These are phyloP conservation scores for Pyropia yezoensis DNA, from an alignment of 23 red algal species.

Conservation along the genomic window DNA sequence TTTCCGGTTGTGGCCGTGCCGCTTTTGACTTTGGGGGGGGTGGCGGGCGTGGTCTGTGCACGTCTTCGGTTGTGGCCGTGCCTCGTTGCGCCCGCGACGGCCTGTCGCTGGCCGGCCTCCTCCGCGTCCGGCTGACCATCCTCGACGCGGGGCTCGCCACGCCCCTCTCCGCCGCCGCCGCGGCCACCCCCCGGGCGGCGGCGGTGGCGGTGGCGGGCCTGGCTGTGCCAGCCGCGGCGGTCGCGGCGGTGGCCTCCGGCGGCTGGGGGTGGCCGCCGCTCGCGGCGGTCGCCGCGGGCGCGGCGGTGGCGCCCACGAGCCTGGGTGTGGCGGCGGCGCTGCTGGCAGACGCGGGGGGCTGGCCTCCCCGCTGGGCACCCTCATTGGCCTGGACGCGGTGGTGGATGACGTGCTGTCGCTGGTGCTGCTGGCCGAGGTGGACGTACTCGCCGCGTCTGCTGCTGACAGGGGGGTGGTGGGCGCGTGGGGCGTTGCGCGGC, in stretches of 20 bases:
- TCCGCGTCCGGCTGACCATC: conserved; percentile 24
- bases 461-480: background rate
- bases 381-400: conserved; percentile 42
- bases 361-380: conserved; percentile 25
- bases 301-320: conserved; percentile 48
- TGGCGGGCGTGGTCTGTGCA: too few species aligned
- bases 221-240: conserved; percentile 6
- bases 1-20: too few species aligned
- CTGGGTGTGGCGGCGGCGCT: conserved; percentile 44
- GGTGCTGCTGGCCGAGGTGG: conserved; percentile 33
- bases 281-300: conserved; percentile 25
- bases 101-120: conserved; percentile 22
- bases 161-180: conserved; percentile 3
- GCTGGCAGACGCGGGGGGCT: conserved; percentile 22
- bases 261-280: too few species aligned
- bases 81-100: conserved; percentile 26
- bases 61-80: conserved; percentile 17
- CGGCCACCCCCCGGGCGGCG: conserved; percentile 8
- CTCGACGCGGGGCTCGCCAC: conserved; percentile 37
- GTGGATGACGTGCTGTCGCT: conserved; percentile 58
- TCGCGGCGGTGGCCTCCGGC: background rate
- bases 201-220: conserved; percentile 38
- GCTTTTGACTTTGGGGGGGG: too few species aligned
- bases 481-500: conserved; percentile 15
- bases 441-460: conserved; percentile 13